Base-by-base conservation (phyloP, 306 rosid species). In the Phaseolus lunatus region DNA sequence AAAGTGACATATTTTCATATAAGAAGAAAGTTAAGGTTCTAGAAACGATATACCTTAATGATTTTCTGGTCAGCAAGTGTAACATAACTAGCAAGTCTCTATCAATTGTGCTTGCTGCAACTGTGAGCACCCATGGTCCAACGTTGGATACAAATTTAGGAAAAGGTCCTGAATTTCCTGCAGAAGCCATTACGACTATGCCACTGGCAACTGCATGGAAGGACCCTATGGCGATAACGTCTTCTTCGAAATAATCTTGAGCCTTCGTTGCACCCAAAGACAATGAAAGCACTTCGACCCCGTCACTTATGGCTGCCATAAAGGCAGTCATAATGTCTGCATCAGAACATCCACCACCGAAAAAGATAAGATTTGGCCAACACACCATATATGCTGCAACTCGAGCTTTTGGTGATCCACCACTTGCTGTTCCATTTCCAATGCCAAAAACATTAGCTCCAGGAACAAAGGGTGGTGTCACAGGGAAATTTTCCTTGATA, bases 311-410 rank as follows among this genome's bases (percentile, higher is more conserved):
- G 45, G 96, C 96, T 31, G 90, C 86, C 2, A 90, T 94, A 24
- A 89, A 80, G 27, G 52, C 97, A 2, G 98, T 97, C 65, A 95
- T 11, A 29, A 90, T 82, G 75, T 95, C 98, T 0, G 96, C 90
- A 59, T 84, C 93, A 16, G 2, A 77, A 87, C 98, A 95, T 37
- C 66, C 79, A 0, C 43, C 61, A 5, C 3, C 0, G 39, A 33
- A 33, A 8, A 7, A 1, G 8, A 5, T 31, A 31, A 7, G 39
- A 33, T 6, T 33, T 33, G 39, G 9, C 97, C 97, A 95, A 8
- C 97, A 95, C 3, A 85, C 96, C 82, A 92, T 95, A 77, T 95
- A 95, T 20, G 97, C 75, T 18, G 87, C 99, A 70, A 92, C 90
- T 4, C 87, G 86, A 6, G 94, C 96, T 43, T 62, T 87, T 1